These are phyloP conservation scores for Auricularia heimuer DNA, from an alignment of 768 basidiomycete genomes.

Conservation along the genomic window DNA sequence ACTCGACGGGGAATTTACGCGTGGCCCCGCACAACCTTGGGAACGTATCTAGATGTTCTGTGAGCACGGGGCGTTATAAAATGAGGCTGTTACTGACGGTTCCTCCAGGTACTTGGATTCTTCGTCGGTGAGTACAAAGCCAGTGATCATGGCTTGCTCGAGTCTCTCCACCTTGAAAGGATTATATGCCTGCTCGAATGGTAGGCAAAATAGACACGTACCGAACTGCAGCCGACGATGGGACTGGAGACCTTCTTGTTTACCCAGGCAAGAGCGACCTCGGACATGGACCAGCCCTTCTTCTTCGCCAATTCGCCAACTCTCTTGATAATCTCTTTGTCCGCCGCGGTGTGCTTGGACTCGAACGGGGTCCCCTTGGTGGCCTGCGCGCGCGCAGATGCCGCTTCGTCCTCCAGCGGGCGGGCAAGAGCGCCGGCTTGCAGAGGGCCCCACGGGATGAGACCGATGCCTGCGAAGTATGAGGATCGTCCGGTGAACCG, in stretches of 20 bases:
- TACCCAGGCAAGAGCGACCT: constrained; percentile 36
- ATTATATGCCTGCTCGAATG: not conserved
- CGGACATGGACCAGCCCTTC: constrained; percentile 32
- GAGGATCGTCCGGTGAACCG: not conserved
- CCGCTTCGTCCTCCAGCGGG: constrained; percentile 19
- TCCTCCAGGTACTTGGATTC: constrained; percentile 24
- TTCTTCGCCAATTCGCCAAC: constrained; percentile 34
- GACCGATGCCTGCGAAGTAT: constrained; percentile 34
- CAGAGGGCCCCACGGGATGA: constrained; percentile 44
- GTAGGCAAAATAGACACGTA: constrained; percentile 9
- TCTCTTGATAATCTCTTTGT: constrained; percentile 28
- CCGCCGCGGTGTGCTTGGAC: constrained; percentile 17
- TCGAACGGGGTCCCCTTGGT: constrained; percentile 18
- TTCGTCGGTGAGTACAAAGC: constrained; percentile 18
- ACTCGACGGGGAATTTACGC: not conserved
- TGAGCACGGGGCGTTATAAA: not conserved
- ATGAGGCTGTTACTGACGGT: constrained; percentile 12
- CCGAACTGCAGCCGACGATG: constrained; percentile 31
- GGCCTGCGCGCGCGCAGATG: constrained; percentile 11
- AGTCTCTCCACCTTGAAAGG: constrained; percentile 13
- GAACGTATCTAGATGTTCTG: constrained; percentile 5
- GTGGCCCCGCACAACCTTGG: constrained; percentile 9
- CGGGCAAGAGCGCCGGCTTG: constrained; percentile 30
- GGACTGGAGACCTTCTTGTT: constrained; percentile 33
- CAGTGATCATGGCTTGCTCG: constrained; percentile 20